Conservation (phyloP, 1,284 basidiomycete species). For the Pisolithus thermaeus region DNA sequence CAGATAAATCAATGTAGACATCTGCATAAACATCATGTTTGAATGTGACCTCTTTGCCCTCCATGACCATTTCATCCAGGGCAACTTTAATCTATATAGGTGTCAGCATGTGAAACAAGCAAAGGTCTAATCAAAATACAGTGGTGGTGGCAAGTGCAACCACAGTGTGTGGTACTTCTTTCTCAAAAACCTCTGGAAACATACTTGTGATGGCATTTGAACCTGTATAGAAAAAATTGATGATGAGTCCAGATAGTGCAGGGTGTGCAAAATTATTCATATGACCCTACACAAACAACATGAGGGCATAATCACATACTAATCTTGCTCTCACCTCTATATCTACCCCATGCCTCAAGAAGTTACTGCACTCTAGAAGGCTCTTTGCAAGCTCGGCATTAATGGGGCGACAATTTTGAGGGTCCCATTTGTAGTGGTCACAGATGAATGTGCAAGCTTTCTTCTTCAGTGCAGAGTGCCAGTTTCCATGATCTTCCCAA, state of each 20-base stretch:
- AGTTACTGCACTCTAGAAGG: background rate
- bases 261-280: background rate
- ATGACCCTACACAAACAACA: background rate
- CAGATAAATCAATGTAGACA: slow-evolving; percentile 2
- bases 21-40: slow-evolving; percentile 5
- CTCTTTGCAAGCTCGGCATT: background rate
- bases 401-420: background rate
- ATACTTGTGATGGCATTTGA: background rate
- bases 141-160: background rate
- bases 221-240: background rate
- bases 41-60: slow-evolving; percentile 5
- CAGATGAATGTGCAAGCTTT: background rate
- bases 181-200: slow-evolving; percentile 1
- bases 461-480: background rate
- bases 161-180: background rate
- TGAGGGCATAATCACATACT: background rate
- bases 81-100: background rate
- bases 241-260: background rate
- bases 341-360: background rate
- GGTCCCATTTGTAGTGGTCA: background rate
- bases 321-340: background rate
- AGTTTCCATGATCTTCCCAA: background rate
- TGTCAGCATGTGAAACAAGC: background rate
- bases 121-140: background rate
- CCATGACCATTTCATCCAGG: background rate